Percentiles rank a stretch among this genome's conserved stretches.
phyloP scores from a whole-genome alignment of 2,329 filamentous ascomycete genomes.

The Diaporthe velutina region DNA sequence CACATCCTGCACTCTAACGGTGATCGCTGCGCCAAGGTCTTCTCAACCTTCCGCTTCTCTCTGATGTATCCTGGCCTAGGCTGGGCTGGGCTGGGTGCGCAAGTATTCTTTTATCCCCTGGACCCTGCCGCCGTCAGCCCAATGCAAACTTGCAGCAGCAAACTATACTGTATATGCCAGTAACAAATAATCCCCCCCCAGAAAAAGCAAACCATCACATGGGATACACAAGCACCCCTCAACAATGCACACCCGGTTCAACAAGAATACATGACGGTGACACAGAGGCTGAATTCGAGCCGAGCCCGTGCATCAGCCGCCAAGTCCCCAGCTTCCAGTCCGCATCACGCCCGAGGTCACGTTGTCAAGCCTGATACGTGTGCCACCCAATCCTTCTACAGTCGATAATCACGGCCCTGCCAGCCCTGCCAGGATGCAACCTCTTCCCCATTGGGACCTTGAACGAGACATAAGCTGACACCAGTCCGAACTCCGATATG shows the following conservation, averaged over 20 bases:
- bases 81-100: background rate
- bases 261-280: background rate
- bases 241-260: background rate
- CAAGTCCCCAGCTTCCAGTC: slow-evolving; percentile 15
- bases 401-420: background rate
- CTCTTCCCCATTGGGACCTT: background rate
- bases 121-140: background rate
- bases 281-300: slow-evolving; percentile 18
- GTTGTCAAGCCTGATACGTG: slow-evolving; percentile 13
- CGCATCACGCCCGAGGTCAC: slow-evolving; percentile 27
- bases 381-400: slow-evolving; percentile 13
- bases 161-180: background rate
- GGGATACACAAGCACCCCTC: background rate
- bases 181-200: background rate
- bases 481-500: background rate
- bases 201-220: background rate
- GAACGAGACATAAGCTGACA: slow-evolving; percentile 26
- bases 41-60: slow-evolving; percentile 17
- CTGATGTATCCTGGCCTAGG: background rate
- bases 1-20: slow-evolving; percentile 3
- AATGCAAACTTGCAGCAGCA: background rate
- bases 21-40: slow-evolving; percentile 4
- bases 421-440: slow-evolving; percentile 21
- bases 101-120: background rate
- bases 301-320: slow-evolving; percentile 16